Conservation (phyloP, 257 asterid species). For the Jacaranda copaia region DNA sequence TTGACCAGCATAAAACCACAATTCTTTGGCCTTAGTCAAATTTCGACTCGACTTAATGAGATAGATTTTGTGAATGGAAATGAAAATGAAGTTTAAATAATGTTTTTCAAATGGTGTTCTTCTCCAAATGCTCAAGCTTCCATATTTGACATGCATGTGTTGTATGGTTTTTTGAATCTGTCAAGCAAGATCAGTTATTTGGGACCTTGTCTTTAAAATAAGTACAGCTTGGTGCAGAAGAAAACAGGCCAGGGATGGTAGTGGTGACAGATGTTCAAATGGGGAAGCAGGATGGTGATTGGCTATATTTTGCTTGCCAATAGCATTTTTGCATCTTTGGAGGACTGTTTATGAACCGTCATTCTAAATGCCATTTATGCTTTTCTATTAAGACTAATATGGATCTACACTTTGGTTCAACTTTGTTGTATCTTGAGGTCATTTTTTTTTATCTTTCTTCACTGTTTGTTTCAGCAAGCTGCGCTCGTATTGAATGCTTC, state of each 20-base stretch:
- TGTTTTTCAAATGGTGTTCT: neutral
- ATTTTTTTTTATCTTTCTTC: neutral
- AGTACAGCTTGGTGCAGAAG: neutral
- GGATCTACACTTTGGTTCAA: neutral
- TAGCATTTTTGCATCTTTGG: neutral
- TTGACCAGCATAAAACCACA: neutral
- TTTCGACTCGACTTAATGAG: neutral
- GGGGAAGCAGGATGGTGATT: neutral
- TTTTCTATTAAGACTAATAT: neutral
- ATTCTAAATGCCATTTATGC: neutral
- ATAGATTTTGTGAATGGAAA: neutral
- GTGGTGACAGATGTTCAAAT: slow-evolving; percentile 2
- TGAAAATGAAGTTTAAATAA: neutral
- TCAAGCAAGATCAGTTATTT: neutral
- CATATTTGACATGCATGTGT: neutral
- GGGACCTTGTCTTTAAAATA: neutral
- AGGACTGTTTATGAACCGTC: neutral
- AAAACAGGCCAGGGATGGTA: neutral
- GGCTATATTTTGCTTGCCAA: neutral
- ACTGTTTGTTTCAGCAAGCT: slow-evolving; percentile 79
- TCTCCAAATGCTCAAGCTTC: slow-evolving; percentile 17
- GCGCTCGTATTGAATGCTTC: slow-evolving; percentile 96
- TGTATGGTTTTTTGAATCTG: neutral
- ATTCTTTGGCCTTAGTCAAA: neutral
- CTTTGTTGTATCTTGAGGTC: slow-evolving; percentile 14